These are phyloP conservation scores for Pythium volutum DNA, from an alignment of 352 stramenopile species.

Conservation along the genomic window DNA sequence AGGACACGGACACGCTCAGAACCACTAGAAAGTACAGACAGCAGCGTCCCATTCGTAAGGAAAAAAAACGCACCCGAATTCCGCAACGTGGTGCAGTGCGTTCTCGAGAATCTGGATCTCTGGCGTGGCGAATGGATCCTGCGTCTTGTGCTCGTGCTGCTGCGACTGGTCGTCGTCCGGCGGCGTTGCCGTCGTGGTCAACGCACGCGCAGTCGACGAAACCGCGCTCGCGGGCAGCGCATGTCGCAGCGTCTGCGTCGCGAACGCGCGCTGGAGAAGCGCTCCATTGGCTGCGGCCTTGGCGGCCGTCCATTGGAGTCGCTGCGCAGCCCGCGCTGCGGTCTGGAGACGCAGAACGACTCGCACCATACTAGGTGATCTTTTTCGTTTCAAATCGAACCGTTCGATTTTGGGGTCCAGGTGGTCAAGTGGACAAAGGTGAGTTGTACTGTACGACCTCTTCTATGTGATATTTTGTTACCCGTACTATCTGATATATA, in stretches of 20 bases:
- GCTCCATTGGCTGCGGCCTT: background rate
- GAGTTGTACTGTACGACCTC: slow-evolving; percentile 8
- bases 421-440: slow-evolving; percentile 4
- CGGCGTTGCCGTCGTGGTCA: slow-evolving; percentile 12
- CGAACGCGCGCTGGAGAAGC: slow-evolving; percentile 3
- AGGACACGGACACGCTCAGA: background rate
- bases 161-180: background rate
- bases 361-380: slow-evolving; percentile 9
- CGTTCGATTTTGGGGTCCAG: background rate
- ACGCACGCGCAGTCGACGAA: background rate
- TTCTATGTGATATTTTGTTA: slow-evolving; percentile 3
- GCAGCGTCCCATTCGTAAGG: background rate
- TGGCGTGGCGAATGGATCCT: slow-evolving; percentile 30
- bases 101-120: slow-evolving; percentile 56
- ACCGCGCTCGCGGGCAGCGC: background rate
- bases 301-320: background rate
- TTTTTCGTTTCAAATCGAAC: background rate
- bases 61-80: slow-evolving; percentile 34
- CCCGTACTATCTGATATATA: background rate
- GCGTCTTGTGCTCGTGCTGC: background rate
- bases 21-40: background rate
- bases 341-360: slow-evolving; percentile 9
- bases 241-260: background rate
- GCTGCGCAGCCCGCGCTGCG: slow-evolving; percentile 2
- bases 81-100: slow-evolving; percentile 43